Evolutionary conservation across 768 basidiomycete genomes (phyloP).

Genomic region (Tylopilus vinaceipallidus): DNA sequence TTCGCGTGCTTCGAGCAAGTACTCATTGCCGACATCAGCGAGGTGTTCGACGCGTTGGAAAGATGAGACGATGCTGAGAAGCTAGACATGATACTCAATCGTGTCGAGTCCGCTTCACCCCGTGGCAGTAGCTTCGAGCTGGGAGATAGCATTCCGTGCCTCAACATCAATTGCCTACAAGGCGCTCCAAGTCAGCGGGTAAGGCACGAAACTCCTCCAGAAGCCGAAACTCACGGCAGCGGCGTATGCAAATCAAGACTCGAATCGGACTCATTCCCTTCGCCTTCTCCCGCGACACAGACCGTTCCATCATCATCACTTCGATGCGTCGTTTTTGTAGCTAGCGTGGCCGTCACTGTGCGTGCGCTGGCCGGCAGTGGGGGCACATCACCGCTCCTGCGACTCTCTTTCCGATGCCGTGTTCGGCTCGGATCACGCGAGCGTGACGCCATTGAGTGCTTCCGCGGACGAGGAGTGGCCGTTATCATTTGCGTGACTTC

Average conservation of each 20-base stretch:
- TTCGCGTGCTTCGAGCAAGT: slow-evolving; percentile 36
- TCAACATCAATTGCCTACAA: slow-evolving; percentile 60
- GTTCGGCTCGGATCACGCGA: slow-evolving; percentile 24
- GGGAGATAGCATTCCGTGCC: slow-evolving; percentile 64
- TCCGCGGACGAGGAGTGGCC: slow-evolving; percentile 36
- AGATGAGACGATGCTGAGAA: slow-evolving; percentile 25
- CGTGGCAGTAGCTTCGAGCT: slow-evolving; percentile 56
- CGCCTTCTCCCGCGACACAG: slow-evolving; percentile 23
- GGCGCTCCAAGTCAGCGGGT: background rate
- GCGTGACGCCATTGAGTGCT: slow-evolving; percentile 20
- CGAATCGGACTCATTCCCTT: slow-evolving; percentile 53
- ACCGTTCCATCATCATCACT: background rate
- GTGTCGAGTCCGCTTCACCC: slow-evolving; percentile 13
- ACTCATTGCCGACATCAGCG: slow-evolving; percentile 24
- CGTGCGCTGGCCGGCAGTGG: slow-evolving; percentile 11
- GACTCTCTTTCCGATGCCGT: slow-evolving; percentile 17
- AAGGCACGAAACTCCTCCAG: slow-evolving; percentile 1
- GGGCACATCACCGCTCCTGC: slow-evolving; percentile 11
- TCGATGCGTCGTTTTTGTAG: background rate
- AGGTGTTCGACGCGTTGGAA: slow-evolving; percentile 27
- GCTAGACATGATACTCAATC: slow-evolving; percentile 27
- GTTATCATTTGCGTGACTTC: slow-evolving; percentile 42
- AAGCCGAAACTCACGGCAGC: slow-evolving; percentile 51
- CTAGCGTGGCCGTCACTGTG: background rate
- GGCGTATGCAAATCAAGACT: slow-evolving; percentile 69